phyloP scores from a whole-genome alignment of 176 grass and related monocot genomes.

The Cocos nucifera region DNA sequence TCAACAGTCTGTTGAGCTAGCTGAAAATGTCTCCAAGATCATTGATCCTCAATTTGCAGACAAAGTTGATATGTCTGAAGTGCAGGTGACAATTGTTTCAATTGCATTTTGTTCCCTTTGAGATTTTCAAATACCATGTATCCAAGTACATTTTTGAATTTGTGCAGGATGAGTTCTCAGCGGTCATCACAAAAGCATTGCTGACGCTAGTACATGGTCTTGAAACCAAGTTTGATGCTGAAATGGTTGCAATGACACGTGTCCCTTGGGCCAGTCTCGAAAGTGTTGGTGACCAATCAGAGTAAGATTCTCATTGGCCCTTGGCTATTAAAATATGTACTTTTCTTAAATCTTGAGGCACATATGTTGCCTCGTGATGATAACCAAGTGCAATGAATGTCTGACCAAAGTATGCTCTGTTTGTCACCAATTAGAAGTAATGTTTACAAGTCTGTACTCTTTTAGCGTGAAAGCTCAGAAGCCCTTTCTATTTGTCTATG shows the following conservation, averaged over 20 bases:
- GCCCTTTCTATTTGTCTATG: too few species aligned
- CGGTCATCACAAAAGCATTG: conserved; percentile 86
- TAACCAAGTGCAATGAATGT: too few species aligned
- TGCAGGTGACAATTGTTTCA: conserved; percentile 55
- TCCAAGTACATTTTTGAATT: conserved; percentile 17
- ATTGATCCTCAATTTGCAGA: conserved; percentile 76
- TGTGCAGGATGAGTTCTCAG: conserved; percentile 89
- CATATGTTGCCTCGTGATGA: neutral
- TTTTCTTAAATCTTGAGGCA: neutral
- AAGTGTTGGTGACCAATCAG: conserved; percentile 97
- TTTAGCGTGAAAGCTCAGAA: too few species aligned
- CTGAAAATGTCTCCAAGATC: conserved; percentile 95
- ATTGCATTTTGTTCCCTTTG: conserved; percentile 8
- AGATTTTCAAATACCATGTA: conserved; percentile 12
- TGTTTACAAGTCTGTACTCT: too few species aligned
- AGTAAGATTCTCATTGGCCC: conserved; percentile 45
- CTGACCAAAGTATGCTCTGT: too few species aligned
- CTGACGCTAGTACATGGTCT: conserved; percentile 94
- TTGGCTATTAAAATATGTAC: conserved; percentile 10
- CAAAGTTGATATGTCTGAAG: conserved; percentile 95
- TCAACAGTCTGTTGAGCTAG: conserved; percentile 79
- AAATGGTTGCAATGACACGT: conserved; percentile 93
- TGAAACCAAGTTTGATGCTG: conserved; percentile 97
- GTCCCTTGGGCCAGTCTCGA: conserved; percentile 94
- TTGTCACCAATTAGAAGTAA: too few species aligned